These are phyloP conservation scores for Citrus cavaleriei DNA, from an alignment of 345 rosid species.

Conservation along the genomic window DNA sequence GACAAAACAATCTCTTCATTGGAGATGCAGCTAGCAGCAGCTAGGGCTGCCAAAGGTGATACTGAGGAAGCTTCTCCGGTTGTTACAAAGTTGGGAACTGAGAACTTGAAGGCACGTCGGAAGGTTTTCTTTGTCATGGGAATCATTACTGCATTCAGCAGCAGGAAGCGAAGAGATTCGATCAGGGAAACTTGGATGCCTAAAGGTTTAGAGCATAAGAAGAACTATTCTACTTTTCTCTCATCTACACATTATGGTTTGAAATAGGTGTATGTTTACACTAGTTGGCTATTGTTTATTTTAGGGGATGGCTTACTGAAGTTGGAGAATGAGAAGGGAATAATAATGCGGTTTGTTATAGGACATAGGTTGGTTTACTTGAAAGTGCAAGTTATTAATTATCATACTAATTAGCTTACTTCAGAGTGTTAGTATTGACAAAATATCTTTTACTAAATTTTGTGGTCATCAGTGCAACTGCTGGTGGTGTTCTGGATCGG, in stretches of 20 bases:
- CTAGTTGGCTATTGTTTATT: constrained; percentile 22
- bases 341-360: constrained; percentile 56
- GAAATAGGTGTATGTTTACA: constrained; percentile 4
- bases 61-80: constrained; percentile 37
- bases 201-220: constrained; percentile 39
- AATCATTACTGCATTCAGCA: constrained; percentile 76
- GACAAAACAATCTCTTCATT: constrained; percentile 71
- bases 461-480: constrained; percentile 46
- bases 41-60: constrained; percentile 54
- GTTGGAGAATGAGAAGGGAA: constrained; percentile 71
- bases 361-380: constrained; percentile 52
- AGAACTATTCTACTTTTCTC: background rate
- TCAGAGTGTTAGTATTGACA: constrained; percentile 4
- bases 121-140: constrained; percentile 81
- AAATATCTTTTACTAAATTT: constrained; percentile 1
- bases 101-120: constrained; percentile 47
- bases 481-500: constrained; percentile 67
- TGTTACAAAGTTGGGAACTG: constrained; percentile 32
- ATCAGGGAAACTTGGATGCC: constrained; percentile 80
- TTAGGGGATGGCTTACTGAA: constrained; percentile 56
- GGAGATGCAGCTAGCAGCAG: constrained; percentile 80
- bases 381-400: constrained; percentile 4
- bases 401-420: background rate
- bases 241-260: background rate
- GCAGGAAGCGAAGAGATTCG: constrained; percentile 78